Evolutionary conservation across 768 basidiomycete species (phyloP).

Genomic region (Brasilioporus rufonigricans): DNA sequence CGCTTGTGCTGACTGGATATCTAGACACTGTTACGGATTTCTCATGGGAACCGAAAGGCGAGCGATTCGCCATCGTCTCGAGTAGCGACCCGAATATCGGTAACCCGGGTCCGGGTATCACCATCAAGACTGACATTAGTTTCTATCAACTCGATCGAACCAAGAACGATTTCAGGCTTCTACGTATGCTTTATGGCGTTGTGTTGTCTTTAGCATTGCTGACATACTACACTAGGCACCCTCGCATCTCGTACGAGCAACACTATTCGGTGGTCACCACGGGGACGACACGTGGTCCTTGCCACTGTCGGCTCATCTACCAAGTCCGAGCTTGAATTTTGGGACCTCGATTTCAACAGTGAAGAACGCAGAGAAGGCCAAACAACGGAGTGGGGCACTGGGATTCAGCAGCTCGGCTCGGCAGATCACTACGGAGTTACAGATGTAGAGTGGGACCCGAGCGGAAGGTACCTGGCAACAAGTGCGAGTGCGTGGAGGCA

Average conservation of each 20-base stretch:
- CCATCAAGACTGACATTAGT: slow-evolving; percentile 94
- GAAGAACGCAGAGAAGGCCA: slow-evolving; percentile 50
- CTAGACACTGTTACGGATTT: slow-evolving; percentile 93
- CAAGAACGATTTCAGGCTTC: slow-evolving; percentile 92
- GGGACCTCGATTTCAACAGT: slow-evolving; percentile 92
- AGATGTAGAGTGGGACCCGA: slow-evolving; percentile 98
- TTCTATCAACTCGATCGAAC: slow-evolving; percentile 92
- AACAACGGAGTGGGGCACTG: slow-evolving; percentile 73
- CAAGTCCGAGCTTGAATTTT: slow-evolving; percentile 98
- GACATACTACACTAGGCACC: slow-evolving; percentile 48
- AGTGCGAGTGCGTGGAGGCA: slow-evolving; percentile 95
- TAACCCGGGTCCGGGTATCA: slow-evolving; percentile 84
- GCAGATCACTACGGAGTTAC: slow-evolving; percentile 97
- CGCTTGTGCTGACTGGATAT: slow-evolving; percentile 10
- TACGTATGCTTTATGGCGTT: slow-evolving; percentile 52
- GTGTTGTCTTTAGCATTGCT: slow-evolving; percentile 2
- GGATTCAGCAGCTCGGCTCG: slow-evolving; percentile 80
- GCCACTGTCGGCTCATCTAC: slow-evolving; percentile 93
- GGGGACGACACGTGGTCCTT: slow-evolving; percentile 92
- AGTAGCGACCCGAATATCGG: slow-evolving; percentile 92
- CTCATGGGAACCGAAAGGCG: slow-evolving; percentile 98
- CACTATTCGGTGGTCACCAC: slow-evolving; percentile 94
- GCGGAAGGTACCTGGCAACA: slow-evolving; percentile 89
- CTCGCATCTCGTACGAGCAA: slow-evolving; percentile 85
- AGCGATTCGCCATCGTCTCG: slow-evolving; percentile 93